A percentile compares a stretch with the other conserved stretches of the same genome.
phyloP scores from a whole-genome alignment of 1,284 basidiomycete genomes.

The Austroboletus niveus region DNA sequence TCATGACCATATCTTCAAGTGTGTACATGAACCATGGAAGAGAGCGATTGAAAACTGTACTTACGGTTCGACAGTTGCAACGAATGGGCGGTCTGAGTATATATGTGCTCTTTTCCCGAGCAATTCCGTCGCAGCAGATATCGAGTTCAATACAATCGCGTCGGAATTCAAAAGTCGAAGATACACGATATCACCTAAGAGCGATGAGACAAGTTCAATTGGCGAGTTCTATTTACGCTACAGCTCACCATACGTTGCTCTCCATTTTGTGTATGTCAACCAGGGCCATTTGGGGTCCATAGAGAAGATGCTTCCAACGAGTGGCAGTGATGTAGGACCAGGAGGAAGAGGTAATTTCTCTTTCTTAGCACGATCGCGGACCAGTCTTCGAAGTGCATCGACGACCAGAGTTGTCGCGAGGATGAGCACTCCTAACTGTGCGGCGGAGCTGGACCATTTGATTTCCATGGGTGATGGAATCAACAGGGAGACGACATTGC shows the following conservation, averaged over 20 bases:
- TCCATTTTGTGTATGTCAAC: conserved; percentile 14
- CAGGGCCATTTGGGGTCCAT: conserved; percentile 3
- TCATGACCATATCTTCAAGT: conserved; percentile 1
- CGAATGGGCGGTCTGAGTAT: conserved; percentile 7
- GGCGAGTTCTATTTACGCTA: not conserved
- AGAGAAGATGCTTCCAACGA: conserved; percentile 12
- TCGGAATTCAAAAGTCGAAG: conserved; percentile 9
- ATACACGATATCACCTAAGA: conserved; percentile 13
- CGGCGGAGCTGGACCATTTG: not conserved
- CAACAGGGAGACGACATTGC: too few species aligned
- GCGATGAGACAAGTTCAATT: not conserved
- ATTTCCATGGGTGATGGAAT: not conserved
- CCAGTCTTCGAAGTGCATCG: not conserved
- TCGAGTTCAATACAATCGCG: conserved; percentile 10
- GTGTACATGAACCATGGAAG: not conserved
- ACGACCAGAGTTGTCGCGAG: not conserved
- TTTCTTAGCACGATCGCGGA: not conserved
- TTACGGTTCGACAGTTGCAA: conserved; percentile 7
- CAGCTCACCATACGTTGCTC: conserved; percentile 10
- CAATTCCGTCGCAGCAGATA: not conserved
- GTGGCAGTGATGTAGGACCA: conserved; percentile 9
- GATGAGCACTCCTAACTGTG: not conserved
- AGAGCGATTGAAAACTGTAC: not conserved
- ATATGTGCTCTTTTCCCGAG: conserved; percentile 18
- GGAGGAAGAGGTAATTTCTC: not conserved